phyloP scores from a whole-genome alignment of 192 early-diverging fungal species.

The Backusella sp. region DNA sequence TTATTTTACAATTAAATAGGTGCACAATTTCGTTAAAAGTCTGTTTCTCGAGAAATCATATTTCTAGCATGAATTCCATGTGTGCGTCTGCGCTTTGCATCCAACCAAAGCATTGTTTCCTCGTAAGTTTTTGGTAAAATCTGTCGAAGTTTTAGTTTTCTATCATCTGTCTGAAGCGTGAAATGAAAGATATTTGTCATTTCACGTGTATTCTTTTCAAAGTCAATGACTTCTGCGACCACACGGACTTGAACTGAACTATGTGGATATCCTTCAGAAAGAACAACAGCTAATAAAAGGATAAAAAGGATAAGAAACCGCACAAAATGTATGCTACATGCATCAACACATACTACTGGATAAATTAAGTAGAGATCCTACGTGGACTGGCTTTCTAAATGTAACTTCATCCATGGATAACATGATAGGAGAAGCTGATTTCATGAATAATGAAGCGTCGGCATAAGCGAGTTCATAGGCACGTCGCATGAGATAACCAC shows the following conservation, averaged over 20 bases:
- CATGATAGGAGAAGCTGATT: slow-evolving; percentile 47
- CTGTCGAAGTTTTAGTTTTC: slow-evolving; percentile 40
- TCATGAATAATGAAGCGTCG: slow-evolving; percentile 69
- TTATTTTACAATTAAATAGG: neutral
- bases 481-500: slow-evolving; percentile 72
- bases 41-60: neutral
- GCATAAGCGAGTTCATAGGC: slow-evolving; percentile 85
- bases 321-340: neutral
- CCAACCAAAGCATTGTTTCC: slow-evolving; percentile 78
- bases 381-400: slow-evolving; percentile 81
- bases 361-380: slow-evolving; percentile 74
- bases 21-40: neutral
- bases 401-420: slow-evolving; percentile 72
- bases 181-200: slow-evolving; percentile 88
- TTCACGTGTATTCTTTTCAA: slow-evolving; percentile 49
- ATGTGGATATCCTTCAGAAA: slow-evolving; percentile 56
- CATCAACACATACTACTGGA: slow-evolving; percentile 38
- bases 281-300: slow-evolving; percentile 58
- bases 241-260: slow-evolving; percentile 59
- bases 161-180: slow-evolving; percentile 53
- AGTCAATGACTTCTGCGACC: slow-evolving; percentile 66
- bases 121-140: slow-evolving; percentile 83
- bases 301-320: neutral
- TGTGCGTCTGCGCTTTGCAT: slow-evolving; percentile 25
- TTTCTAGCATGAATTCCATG: neutral